Conservation (phyloP, 306 rosid genomes). For the Arachis hypogaea region DNA sequence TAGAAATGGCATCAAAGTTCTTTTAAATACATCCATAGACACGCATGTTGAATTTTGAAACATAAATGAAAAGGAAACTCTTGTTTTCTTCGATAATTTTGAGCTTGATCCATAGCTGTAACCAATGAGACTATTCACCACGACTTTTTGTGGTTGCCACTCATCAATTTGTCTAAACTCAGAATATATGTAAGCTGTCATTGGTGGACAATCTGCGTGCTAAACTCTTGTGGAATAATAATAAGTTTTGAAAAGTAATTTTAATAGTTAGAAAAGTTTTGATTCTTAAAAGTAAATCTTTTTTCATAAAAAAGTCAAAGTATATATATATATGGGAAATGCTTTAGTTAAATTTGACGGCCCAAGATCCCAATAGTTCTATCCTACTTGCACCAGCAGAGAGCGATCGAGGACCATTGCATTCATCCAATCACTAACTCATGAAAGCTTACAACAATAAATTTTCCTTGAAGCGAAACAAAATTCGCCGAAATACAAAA, state of each 20-base stretch:
- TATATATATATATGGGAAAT: no score
- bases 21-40: no score
- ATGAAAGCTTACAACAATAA: no score
- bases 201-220: not conserved
- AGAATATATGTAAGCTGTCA: not conserved
- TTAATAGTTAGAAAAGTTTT: no score
- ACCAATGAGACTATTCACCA: not conserved
- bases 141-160: not conserved
- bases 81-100: not conserved
- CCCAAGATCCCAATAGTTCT: not conserved
- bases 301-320: not conserved
- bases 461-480: no score
- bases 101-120: not conserved
- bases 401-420: not conserved
- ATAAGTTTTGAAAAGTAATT: no score
- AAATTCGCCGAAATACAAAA: no score
- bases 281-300: no score
- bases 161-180: not conserved
- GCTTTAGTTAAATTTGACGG: not conserved
- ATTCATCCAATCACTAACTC: not conserved
- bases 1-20: no score
- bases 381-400: no score
- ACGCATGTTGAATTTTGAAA: not conserved
- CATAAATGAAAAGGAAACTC: no score
- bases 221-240: no score